Base-by-base conservation (phyloP, 2,329 filamentous ascomycete species). In the Ophiocordyceps sinensis region DNA sequence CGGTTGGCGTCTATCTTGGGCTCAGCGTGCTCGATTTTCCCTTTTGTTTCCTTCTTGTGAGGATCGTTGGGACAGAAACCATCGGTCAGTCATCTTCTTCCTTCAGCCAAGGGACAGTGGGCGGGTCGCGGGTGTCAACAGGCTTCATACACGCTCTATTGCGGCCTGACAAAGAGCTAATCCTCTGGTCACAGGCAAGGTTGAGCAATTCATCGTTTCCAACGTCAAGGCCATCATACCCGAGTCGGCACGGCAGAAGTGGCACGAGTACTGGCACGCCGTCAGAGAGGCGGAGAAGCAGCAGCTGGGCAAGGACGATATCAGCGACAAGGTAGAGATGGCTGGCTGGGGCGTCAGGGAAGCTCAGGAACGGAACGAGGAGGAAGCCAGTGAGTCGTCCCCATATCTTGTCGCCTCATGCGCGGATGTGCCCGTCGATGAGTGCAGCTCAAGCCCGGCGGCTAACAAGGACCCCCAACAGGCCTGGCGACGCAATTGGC, bases 11-110 rank as follows among this genome's bases (percentile, higher is more conserved):
- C 13, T 98, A 98, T 61, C 62, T 95, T 11, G 70, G 70, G 1
- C 65, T 98, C 41, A 88, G 84, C 35, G 82, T 84, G 31, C 65
- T 94, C 40, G 91, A 98, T 63, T 94, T 96, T 49, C 91, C 91
- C 0, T 85, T 96, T 57, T 96, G 89, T 64, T 98, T 94, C 65
- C 63, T 94, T 41, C 77, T 91, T 10, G 91, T 98, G 37, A 75
- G 81, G 43, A 66, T 79, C 40, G 72, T 94, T 2, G 91, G 91
- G 14, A 84, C 85, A 0, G 91, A 98, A 23, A 75, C 75, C 42
- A 91, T 98, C 53, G 88, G 86, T 71, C 62, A 66, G 66, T 46
- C 37, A 9, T 8, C 19, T 14, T 11, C 28, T 38, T 5, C 11
- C 32, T 35, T 6, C 12, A 9, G 10, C 17, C 7, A 26, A 14